Conservation (phyloP, 2,329 filamentous ascomycete species). For the Fusarium armeniacum region DNA sequence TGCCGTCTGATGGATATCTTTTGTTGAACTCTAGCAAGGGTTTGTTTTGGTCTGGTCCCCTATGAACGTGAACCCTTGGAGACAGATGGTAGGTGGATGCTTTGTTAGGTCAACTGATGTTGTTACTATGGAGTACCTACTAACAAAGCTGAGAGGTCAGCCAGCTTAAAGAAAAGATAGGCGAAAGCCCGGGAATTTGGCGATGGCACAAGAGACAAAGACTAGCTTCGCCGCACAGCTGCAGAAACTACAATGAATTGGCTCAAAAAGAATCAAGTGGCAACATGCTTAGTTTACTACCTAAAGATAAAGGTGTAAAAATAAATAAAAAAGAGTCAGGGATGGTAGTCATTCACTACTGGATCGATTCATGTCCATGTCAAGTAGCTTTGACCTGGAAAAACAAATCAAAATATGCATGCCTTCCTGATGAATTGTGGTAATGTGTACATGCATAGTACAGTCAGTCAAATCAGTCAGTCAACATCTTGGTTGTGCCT, state of each 20-base stretch:
- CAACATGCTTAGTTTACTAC: neutral
- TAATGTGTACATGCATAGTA: too few relatives aligned
- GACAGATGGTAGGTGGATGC: neutral
- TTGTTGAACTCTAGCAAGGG: conserved; percentile 10
- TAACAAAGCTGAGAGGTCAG: conserved; percentile 30
- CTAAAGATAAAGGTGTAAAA: neutral
- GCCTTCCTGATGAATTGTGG: neutral
- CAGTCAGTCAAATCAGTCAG: too few relatives aligned
- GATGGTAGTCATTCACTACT: conserved; percentile 3
- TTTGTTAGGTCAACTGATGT: neutral
- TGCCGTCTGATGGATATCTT: conserved; percentile 26
- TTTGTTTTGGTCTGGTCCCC: neutral
- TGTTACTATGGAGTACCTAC: conserved; percentile 12
- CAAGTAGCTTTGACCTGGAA: conserved; percentile 24
- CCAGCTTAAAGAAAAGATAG: conserved; percentile 9
- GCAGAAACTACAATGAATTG: conserved; percentile 23
- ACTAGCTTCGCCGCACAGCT: conserved; percentile 15
- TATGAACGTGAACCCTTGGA: conserved; percentile 10
- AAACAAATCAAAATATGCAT: conserved; percentile 20
- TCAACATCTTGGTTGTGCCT: conserved; percentile 1
- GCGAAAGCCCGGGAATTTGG: conserved; percentile 3
- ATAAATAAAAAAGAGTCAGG: neutral
- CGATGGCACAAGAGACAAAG: neutral
- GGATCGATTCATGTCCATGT: conserved; percentile 44
- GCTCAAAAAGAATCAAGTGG: neutral